Percentiles rank a stretch among this genome's conserved stretches.
Evolutionary conservation across 75 land plant species (phyloP).

Genomic region (Ceratopteris richardii): DNA sequence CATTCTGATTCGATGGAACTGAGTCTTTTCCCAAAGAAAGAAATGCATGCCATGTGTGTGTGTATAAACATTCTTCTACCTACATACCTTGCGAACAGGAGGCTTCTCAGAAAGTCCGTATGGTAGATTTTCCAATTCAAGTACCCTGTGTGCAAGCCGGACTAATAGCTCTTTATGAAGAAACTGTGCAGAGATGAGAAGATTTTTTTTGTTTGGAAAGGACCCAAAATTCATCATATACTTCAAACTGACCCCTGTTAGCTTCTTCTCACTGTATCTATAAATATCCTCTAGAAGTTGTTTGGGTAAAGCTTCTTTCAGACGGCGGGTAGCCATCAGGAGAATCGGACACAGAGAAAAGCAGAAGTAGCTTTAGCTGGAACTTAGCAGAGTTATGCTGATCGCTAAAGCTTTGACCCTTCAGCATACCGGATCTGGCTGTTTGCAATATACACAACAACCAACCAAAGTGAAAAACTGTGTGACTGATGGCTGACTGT

Average conservation of each 20-base stretch:
- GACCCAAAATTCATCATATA: conserved; percentile 92
- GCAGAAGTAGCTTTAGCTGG: too few relatives aligned
- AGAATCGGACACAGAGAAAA: too few relatives aligned
- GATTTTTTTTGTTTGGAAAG: conserved; percentile 34
- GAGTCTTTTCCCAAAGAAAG: not conserved
- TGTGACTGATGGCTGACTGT: too few relatives aligned
- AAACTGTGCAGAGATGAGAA: conserved; percentile 78
- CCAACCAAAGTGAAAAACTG: too few relatives aligned
- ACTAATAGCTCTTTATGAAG: conserved; percentile 91
- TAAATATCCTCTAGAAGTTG: conserved; percentile 60
- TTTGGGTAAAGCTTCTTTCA: conserved; percentile 2
- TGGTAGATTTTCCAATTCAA: conserved; percentile 77
- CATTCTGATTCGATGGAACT: not conserved
- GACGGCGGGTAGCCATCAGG: not conserved
- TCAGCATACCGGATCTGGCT: too few relatives aligned
- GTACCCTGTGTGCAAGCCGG: conserved; percentile 78
- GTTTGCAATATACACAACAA: too few relatives aligned
- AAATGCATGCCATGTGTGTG: not conserved
- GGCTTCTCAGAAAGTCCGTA: conserved; percentile 71
- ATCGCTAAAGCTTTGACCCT: too few relatives aligned
- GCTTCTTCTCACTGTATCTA: conserved; percentile 68
- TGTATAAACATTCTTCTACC: not conserved
- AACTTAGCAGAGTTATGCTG: too few relatives aligned
- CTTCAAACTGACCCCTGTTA: conserved; percentile 83
- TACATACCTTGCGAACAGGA: conserved; percentile 33